Percentiles rank a stretch among this genome's conserved stretches.
Conservation (phyloP, 148 eudicot genomes). For the Rhododendron ferrugineum region DNA sequence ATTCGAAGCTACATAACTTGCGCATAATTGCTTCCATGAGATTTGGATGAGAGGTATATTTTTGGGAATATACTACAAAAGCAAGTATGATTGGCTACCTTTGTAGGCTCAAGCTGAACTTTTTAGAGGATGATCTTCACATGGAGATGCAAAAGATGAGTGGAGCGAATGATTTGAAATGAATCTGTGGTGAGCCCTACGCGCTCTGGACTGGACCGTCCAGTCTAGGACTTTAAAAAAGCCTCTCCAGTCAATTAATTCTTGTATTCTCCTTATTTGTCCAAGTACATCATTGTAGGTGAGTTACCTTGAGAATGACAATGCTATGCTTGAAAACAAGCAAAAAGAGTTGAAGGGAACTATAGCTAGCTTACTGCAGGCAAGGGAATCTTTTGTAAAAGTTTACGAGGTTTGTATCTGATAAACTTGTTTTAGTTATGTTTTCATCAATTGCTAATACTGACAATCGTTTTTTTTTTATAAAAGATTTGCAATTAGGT, state of each 20-base stretch:
- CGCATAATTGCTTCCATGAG: background rate
- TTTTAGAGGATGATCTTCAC: background rate
- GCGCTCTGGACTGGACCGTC: background rate
- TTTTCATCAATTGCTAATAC: background rate
- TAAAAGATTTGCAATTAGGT: background rate
- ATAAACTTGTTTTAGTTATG: background rate
- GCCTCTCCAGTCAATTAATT: background rate
- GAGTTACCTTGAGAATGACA: slow-evolving; percentile 44
- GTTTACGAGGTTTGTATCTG: slow-evolving; percentile 41
- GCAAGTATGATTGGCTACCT: background rate
- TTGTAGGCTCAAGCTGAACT: background rate
- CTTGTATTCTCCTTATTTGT: background rate
- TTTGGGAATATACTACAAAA: background rate
- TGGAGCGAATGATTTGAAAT: background rate
- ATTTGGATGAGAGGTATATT: background rate
- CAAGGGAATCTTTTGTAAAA: slow-evolving; percentile 47
- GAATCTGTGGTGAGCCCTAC: background rate
- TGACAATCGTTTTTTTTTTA: too few species aligned
- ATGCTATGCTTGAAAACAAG: slow-evolving; percentile 51
- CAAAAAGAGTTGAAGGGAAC: slow-evolving; percentile 54
- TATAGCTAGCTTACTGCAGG: slow-evolving; percentile 40
- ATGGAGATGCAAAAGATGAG: background rate
- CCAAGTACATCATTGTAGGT: slow-evolving; percentile 25
- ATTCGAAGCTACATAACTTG: background rate
- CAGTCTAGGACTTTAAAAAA: background rate